These are phyloP conservation scores for Flaveria floridana DNA, from an alignment of 140 eudicot genomes.

Conservation along the genomic window DNA sequence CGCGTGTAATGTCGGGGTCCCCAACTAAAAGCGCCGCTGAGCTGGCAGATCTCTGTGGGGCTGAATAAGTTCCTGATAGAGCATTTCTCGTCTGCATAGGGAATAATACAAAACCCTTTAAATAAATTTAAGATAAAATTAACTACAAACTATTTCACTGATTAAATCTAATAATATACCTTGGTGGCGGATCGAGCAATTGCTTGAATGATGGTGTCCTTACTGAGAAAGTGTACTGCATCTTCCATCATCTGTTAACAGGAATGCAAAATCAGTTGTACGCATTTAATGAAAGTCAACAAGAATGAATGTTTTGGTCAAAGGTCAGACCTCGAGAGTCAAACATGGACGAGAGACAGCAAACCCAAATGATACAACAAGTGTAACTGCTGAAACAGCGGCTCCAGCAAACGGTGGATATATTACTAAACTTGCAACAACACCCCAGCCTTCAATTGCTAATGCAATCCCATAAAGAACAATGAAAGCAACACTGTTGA, in stretches of 20 bases:
- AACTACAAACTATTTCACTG: neutral
- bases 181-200: slow-evolving; percentile 97
- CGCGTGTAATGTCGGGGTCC: slow-evolving; percentile 81
- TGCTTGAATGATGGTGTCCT: slow-evolving; percentile 94
- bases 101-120: slow-evolving; percentile 5
- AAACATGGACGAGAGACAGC: slow-evolving; percentile 98
- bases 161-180: slow-evolving; percentile 39
- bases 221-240: slow-evolving; percentile 94
- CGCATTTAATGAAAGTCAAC: neutral
- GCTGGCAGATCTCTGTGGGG: slow-evolving; percentile 99
- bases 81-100: slow-evolving; percentile 86
- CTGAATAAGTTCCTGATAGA: slow-evolving; percentile 92
- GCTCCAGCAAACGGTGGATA: slow-evolving; percentile 99
- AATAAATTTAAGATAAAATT: neutral
- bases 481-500: slow-evolving; percentile 89
- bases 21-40: slow-evolving; percentile 99
- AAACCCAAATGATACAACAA: slow-evolving; percentile 95
- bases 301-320: neutral
- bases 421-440: slow-evolving; percentile 91
- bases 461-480: slow-evolving; percentile 90
- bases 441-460: slow-evolving; percentile 99
- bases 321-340: slow-evolving; percentile 77
- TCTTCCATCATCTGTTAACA: slow-evolving; percentile 97
- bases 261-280: neutral
- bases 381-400: slow-evolving; percentile 98